A percentile compares a stretch with the other conserved stretches of the same genome.
Conservation (phyloP, 1,284 basidiomycete species). For the Wolfiporia cocos region DNA sequence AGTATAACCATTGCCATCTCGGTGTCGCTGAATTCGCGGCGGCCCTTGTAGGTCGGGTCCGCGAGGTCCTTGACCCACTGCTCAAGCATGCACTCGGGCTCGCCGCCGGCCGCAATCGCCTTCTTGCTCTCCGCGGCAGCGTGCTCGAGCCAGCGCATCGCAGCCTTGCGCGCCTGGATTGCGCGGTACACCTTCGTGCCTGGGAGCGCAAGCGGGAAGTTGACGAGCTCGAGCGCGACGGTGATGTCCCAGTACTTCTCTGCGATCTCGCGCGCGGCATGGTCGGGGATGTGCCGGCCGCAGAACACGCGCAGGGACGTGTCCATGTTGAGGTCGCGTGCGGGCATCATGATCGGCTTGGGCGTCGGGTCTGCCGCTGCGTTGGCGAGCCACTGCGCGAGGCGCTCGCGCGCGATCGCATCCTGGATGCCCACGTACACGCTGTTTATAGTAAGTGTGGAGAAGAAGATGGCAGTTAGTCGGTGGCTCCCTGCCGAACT, state of each 20-base stretch:
- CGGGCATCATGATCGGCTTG: conserved; percentile 82
- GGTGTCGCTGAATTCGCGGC: conserved; percentile 84
- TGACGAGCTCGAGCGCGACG: conserved; percentile 93
- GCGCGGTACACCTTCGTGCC: conserved; percentile 97
- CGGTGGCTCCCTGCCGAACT: too few species aligned
- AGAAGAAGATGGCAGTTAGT: neutral
- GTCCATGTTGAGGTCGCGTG: conserved; percentile 96
- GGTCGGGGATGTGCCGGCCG: conserved; percentile 82
- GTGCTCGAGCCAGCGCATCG: conserved; percentile 79
- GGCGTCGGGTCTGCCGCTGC: conserved; percentile 44
- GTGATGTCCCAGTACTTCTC: conserved; percentile 98
- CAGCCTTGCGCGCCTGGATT: conserved; percentile 87
- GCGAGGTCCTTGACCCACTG: conserved; percentile 84
- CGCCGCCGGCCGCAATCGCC: conserved; percentile 77
- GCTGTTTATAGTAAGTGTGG: conserved; percentile 31
- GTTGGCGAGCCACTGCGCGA: conserved; percentile 65
- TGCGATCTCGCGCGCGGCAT: conserved; percentile 76
- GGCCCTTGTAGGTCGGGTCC: conserved; percentile 69
- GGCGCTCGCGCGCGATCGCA: conserved; percentile 74
- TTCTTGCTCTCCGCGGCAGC: conserved; percentile 82
- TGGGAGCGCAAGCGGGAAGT: conserved; percentile 94
- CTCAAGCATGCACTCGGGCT: conserved; percentile 89
- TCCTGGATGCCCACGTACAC: conserved; percentile 91
- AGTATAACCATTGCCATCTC: conserved; percentile 98
- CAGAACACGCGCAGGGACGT: conserved; percentile 96